A percentile compares a stretch with the other conserved stretches of the same genome.
phyloP scores from a whole-genome alignment of 163 green algal species.

The Trebouxia gelatinosa region DNA sequence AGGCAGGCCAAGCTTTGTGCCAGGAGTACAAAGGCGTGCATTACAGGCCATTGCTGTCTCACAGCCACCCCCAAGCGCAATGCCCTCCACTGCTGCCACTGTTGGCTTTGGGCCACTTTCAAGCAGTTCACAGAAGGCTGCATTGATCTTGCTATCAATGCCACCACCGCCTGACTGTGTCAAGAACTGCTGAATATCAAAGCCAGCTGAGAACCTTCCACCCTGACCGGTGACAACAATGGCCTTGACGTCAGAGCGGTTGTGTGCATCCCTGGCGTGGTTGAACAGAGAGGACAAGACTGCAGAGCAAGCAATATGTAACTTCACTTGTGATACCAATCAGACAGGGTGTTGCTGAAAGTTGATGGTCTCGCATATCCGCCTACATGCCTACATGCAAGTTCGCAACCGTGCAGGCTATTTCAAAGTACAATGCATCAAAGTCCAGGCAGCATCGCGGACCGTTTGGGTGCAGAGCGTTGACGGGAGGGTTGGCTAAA shows the following conservation, averaged over 20 bases:
- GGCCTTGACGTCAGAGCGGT: slow-evolving; percentile 61
- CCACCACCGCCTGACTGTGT: slow-evolving; percentile 60
- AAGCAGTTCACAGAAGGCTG: slow-evolving; percentile 72
- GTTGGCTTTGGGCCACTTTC: slow-evolving; percentile 90
- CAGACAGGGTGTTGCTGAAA: neutral
- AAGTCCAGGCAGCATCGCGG: neutral
- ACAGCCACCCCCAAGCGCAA: slow-evolving; percentile 91
- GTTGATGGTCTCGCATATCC: neutral
- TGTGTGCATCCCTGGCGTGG: slow-evolving; percentile 65
- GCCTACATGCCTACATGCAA: neutral
- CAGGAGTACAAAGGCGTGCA: slow-evolving; percentile 68
- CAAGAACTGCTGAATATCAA: slow-evolving; percentile 89
- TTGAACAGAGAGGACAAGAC: slow-evolving; percentile 80
- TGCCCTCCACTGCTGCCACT: slow-evolving; percentile 88
- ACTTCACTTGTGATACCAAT: neutral
- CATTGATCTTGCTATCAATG: slow-evolving; percentile 80
- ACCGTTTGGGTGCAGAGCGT: slow-evolving; percentile 91
- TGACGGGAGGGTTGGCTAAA: slow-evolving; percentile 92
- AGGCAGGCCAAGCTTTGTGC: slow-evolving; percentile 86
- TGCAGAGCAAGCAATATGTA: too few relatives aligned
- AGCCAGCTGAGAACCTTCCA: slow-evolving; percentile 85
- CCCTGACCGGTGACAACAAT: slow-evolving; percentile 84
- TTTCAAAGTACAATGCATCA: neutral
- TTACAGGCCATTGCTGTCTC: slow-evolving; percentile 97
- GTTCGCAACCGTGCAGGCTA: neutral